Evolutionary conservation across 1,284 basidiomycete genomes (phyloP).

Genomic region (Apiotrichum porosum): DNA sequence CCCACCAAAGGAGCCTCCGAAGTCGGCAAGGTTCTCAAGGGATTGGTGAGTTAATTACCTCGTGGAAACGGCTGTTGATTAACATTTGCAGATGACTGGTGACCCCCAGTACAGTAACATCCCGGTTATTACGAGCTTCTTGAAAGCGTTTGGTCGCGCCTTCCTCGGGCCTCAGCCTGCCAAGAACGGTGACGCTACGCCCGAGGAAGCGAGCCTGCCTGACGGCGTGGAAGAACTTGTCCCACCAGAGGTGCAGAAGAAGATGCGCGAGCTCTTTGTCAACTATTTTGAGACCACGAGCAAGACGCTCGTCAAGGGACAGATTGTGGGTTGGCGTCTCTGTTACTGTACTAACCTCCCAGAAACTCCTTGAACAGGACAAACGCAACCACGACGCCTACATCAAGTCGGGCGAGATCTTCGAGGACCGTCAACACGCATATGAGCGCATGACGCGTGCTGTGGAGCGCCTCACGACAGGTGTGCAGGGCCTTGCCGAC

Average conservation of each 20-base stretch:
- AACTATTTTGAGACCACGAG: slow-evolving; percentile 87
- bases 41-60: slow-evolving; percentile 60
- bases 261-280: slow-evolving; percentile 88
- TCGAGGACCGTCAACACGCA: slow-evolving; percentile 95
- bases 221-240: slow-evolving; percentile 67
- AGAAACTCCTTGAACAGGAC: slow-evolving; percentile 95
- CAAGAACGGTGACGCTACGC: neutral
- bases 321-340: slow-evolving; percentile 64
- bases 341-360: slow-evolving; percentile 11
- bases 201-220: slow-evolving; percentile 18
- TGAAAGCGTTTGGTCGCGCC: slow-evolving; percentile 75
- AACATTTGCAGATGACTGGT: slow-evolving; percentile 67
- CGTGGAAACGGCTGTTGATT: neutral
- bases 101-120: slow-evolving; percentile 80
- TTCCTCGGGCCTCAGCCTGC: slow-evolving; percentile 64
- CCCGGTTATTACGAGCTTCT: slow-evolving; percentile 73
- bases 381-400: slow-evolving; percentile 96
- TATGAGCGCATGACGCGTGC: slow-evolving; percentile 97
- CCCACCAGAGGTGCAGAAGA: slow-evolving; percentile 73
- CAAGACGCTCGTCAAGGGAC: slow-evolving; percentile 85
- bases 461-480: slow-evolving; percentile 83
- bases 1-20: slow-evolving; percentile 66
- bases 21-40: slow-evolving; percentile 60
- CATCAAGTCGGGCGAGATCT: slow-evolving; percentile 96
- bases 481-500: slow-evolving; percentile 85